phyloP scores from a whole-genome alignment of 352 stramenopile genomes.

The Phytophthora ramorum region DNA sequence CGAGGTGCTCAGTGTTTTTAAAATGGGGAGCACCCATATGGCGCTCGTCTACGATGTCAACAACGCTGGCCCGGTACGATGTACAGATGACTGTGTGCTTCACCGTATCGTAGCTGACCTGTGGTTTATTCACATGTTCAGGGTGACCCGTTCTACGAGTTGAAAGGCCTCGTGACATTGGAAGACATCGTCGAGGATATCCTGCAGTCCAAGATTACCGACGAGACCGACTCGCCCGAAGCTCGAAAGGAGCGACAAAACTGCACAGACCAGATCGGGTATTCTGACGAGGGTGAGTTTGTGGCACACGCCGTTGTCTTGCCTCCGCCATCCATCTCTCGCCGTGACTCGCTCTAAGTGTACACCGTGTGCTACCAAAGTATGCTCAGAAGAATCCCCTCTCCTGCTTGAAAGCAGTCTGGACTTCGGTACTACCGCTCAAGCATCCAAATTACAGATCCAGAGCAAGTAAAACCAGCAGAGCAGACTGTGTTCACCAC shows the following conservation, averaged over 20 bases:
- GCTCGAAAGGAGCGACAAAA: constrained; percentile 53
- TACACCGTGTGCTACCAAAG: constrained; percentile 20
- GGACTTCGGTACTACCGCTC: constrained; percentile 22
- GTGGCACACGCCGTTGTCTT: constrained; percentile 19
- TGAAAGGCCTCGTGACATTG: constrained; percentile 97
- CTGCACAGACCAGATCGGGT: constrained; percentile 63
- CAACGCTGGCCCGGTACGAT: constrained; percentile 74
- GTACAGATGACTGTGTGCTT: neutral
- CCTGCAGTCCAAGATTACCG: constrained; percentile 95
- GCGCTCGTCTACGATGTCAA: constrained; percentile 84
- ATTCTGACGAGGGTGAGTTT: constrained; percentile 61
- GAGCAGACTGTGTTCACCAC: constrained; percentile 1
- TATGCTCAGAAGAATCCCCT: constrained; percentile 31
- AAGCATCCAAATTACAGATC: constrained; percentile 1
- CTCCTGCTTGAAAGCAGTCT: constrained; percentile 20
- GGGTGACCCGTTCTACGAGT: constrained; percentile 95
- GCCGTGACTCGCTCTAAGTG: constrained; percentile 28
- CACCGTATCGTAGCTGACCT: neutral
- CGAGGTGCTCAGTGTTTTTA: constrained; percentile 80
- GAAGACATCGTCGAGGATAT: constrained; percentile 99
- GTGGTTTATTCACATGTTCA: constrained; percentile 20
- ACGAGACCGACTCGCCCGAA: constrained; percentile 92
- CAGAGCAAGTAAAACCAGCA: constrained; percentile 7
- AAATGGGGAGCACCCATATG: constrained; percentile 76
- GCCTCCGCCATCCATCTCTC: constrained; percentile 17